These are phyloP conservation scores for Trichoderma lentiforme DNA, from an alignment of 2,329 filamentous ascomycete genomes.

Conservation along the genomic window DNA sequence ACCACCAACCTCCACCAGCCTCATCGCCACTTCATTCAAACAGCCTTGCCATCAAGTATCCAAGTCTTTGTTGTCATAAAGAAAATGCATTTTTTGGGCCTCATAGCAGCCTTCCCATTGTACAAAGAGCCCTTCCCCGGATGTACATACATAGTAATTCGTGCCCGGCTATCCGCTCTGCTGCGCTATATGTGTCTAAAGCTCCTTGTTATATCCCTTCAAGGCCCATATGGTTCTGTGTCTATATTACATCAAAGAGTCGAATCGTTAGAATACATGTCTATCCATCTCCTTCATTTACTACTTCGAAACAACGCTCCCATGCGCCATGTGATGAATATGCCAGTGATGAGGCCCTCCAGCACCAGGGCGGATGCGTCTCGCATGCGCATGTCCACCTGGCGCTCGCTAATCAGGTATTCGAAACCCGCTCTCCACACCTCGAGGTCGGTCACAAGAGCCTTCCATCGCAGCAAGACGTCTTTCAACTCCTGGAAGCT, in stretches of 20 bases:
- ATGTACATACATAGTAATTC: constrained; percentile 1
- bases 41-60: not conserved
- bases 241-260: constrained; percentile 19
- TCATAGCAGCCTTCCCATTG: not conserved
- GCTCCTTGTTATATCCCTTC: constrained; percentile 15
- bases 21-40: not conserved
- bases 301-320: constrained; percentile 47
- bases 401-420: constrained; percentile 65
- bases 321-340: constrained; percentile 54
- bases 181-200: constrained; percentile 8
- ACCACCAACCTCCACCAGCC: not conserved
- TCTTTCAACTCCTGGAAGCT: constrained; percentile 39
- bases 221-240: constrained; percentile 16
- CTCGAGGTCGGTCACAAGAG: constrained; percentile 39
- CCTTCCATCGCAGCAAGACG: constrained; percentile 38
- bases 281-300: constrained; percentile 25
- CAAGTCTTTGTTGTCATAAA: not conserved
- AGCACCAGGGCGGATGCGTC: constrained; percentile 68
- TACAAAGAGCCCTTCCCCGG: not conserved
- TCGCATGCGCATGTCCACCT: constrained; percentile 61
- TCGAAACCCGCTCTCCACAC: constrained; percentile 48
- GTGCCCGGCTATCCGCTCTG: not conserved
- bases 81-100: not conserved
- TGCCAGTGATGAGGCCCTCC: constrained; percentile 65
- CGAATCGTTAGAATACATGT: constrained; percentile 19